Conservation (phyloP, 192 early-diverging fungal genomes). For the Dimargaris cristalligena region DNA sequence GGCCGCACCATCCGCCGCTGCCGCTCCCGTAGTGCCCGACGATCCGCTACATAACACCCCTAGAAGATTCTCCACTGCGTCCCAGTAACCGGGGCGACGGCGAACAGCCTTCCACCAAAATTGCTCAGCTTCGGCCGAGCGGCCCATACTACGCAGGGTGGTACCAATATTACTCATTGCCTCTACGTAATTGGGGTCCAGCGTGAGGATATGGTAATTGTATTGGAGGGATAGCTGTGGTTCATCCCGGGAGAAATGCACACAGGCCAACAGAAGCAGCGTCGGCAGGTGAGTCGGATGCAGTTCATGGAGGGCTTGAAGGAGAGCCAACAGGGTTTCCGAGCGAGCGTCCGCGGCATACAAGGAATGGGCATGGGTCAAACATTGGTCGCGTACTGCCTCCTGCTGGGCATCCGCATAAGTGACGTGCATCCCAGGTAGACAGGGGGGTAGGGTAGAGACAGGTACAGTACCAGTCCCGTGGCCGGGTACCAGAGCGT, state of each 20-base stretch:
- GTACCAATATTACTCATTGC: slow-evolving; percentile 86
- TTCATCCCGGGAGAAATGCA: slow-evolving; percentile 63
- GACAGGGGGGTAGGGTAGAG: slow-evolving; percentile 11
- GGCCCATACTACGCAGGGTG: slow-evolving; percentile 63
- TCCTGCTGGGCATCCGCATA: slow-evolving; percentile 15
- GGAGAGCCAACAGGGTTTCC: slow-evolving; percentile 32
- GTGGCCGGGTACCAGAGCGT: too few relatives aligned
- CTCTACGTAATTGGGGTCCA: slow-evolving; percentile 76
- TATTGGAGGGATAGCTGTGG: slow-evolving; percentile 55
- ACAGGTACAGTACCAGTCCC: not conserved
- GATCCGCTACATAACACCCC: slow-evolving; percentile 45
- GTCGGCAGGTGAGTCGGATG: slow-evolving; percentile 60
- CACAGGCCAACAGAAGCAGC: slow-evolving; percentile 70
- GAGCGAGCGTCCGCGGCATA: slow-evolving; percentile 36
- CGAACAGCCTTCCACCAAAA: slow-evolving; percentile 74
- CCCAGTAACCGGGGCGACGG: slow-evolving; percentile 81
- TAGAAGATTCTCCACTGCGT: slow-evolving; percentile 76
- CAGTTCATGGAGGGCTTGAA: slow-evolving; percentile 31
- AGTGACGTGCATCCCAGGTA: slow-evolving; percentile 24
- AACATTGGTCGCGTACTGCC: slow-evolving; percentile 33
- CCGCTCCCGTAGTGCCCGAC: slow-evolving; percentile 4
- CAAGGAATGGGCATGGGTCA: slow-evolving; percentile 41
- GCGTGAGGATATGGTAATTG: slow-evolving; percentile 63
- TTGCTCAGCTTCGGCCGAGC: slow-evolving; percentile 51
- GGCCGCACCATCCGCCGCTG: slow-evolving; percentile 11